phyloP scores from a whole-genome alignment of 192 early-diverging fungal genomes.

The Dimargaris cristalligena region DNA sequence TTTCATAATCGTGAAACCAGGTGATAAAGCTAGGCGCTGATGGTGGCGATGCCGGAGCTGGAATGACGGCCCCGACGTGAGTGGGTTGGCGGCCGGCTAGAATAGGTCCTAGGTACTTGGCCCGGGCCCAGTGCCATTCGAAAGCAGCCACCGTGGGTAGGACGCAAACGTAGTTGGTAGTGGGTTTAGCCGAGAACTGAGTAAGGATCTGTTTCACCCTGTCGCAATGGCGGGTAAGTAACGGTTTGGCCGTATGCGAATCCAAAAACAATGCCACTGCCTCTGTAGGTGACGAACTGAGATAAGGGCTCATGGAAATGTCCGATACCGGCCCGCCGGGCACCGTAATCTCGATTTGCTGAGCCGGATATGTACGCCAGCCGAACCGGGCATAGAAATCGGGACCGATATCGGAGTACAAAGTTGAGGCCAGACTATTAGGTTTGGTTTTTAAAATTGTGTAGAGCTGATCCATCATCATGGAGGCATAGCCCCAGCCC shows the following conservation, averaged over 20 bases:
- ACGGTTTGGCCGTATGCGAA: not conserved
- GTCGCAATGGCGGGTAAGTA: not conserved
- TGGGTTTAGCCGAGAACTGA: not conserved
- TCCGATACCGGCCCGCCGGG: not conserved
- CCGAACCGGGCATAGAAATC: constrained; percentile 5
- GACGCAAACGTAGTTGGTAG: not conserved
- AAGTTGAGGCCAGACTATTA: not conserved
- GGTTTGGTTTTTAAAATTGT: not conserved
- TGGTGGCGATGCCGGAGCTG: not conserved
- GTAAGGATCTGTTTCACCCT: not conserved
- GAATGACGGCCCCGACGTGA: not conserved
- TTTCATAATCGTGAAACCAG: constrained; percentile 1
- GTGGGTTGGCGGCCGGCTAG: too few species aligned
- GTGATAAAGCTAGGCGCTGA: not conserved
- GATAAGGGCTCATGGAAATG: too few species aligned
- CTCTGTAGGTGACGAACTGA: too few species aligned
- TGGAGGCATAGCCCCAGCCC: not conserved
- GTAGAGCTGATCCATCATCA: not conserved
- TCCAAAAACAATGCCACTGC: not conserved
- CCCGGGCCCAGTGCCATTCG: constrained; percentile 8
- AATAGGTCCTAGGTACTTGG: not conserved
- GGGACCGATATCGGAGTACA: constrained; percentile 12
- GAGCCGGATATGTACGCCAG: not conserved
- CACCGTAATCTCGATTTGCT: not conserved
- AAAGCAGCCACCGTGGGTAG: not conserved